Percentiles rank a stretch among this genome's conserved stretches.
Evolutionary conservation across 176 grass and related monocot genomes (phyloP).

Genomic region (Luzula sylvatica): DNA sequence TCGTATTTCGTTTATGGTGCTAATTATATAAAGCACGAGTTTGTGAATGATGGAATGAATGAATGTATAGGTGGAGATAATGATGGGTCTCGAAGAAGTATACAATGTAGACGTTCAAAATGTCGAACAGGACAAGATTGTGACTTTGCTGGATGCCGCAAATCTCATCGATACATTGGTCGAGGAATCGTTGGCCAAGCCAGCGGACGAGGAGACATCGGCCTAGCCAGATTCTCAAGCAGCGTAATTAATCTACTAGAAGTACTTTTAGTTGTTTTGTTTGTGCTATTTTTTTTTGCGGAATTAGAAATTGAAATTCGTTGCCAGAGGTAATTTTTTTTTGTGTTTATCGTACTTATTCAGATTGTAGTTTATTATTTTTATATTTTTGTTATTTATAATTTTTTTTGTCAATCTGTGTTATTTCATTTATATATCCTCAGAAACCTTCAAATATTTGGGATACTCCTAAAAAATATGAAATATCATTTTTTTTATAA

Average conservation of each 20-base stretch:
- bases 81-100: conserved; percentile 80
- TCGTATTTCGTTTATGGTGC: no score
- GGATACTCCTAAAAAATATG: no score
- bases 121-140: conserved; percentile 66
- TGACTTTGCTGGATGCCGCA: conserved; percentile 73
- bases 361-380: no score
- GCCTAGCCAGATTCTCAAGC: background rate
- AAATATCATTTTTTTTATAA: no score
- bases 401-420: no score
- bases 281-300: background rate
- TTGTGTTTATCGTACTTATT: no score
- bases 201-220: background rate
- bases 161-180: conserved; percentile 67
- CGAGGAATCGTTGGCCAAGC: conserved; percentile 8
- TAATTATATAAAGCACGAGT: background rate
- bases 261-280: background rate
- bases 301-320: background rate
- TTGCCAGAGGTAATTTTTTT: no score
- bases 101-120: conserved; percentile 69
- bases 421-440: no score
- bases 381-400: no score
- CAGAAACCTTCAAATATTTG: no score
- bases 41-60: background rate
- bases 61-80: conserved; percentile 56
- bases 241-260: background rate